Evolutionary conservation across 2,329 filamentous ascomycete species (phyloP).

Genomic region (Davidsoniella virescens): DNA sequence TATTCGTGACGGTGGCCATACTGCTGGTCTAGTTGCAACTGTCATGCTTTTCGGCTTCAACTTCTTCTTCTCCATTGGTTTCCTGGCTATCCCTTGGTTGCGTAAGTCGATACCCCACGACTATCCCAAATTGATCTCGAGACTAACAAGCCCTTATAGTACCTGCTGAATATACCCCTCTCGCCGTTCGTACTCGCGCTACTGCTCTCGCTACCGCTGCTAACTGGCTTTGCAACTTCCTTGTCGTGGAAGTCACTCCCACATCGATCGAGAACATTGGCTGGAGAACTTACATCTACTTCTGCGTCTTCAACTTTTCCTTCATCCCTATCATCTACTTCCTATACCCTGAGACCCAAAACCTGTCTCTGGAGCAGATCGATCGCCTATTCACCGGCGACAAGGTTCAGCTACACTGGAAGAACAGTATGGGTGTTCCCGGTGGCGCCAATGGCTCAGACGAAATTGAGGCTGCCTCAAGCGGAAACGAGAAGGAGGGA

Average conservation of each 20-base stretch:
- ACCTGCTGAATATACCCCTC: constrained; percentile 28
- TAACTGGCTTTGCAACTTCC: constrained; percentile 22
- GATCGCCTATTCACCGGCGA: constrained; percentile 23
- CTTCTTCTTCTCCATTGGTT: constrained; percentile 26
- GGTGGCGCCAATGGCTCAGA: constrained; percentile 15
- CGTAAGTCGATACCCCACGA: constrained; percentile 13
- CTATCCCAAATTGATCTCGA: background rate
- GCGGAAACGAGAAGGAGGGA: too few species aligned
- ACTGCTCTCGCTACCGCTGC: constrained; percentile 24
- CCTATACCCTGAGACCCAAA: constrained; percentile 32
- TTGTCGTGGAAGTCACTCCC: constrained; percentile 43
- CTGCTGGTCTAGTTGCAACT: constrained; percentile 26
- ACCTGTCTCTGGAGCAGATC: constrained; percentile 33
- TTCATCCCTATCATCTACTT: constrained; percentile 30
- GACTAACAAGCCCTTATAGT: constrained; percentile 16
- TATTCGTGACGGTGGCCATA: constrained; percentile 22
- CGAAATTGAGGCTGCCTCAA: too few species aligned
- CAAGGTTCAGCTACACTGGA: constrained; percentile 20
- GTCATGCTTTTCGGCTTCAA: constrained; percentile 29
- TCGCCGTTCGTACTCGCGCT: constrained; percentile 24
- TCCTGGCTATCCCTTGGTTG: constrained; percentile 25
- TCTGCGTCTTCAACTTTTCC: constrained; percentile 22
- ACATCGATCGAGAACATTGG: constrained; percentile 27
- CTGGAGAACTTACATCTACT: constrained; percentile 24
- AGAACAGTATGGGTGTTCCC: constrained; percentile 19